These are phyloP conservation scores for Colletotrichum chlorophyti DNA, from an alignment of 2,329 filamentous ascomycete species.

Conservation along the genomic window DNA sequence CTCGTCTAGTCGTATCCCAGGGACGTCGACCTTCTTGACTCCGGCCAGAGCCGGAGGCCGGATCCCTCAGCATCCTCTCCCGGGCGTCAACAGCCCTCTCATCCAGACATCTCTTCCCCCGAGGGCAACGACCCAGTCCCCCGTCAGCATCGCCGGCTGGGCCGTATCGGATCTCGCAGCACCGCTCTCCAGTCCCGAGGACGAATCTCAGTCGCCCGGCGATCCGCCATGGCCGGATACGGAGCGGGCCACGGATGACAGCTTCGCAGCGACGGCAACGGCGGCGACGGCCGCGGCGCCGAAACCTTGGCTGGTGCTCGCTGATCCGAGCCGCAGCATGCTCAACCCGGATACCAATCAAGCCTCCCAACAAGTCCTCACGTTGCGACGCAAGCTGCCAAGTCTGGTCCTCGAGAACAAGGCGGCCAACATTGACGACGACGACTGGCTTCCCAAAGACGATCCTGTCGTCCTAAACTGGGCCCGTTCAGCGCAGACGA, in stretches of 20 bases:
- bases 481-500: neutral
- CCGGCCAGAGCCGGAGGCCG: slow-evolving; percentile 12
- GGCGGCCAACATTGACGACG: slow-evolving; percentile 8
- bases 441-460: neutral
- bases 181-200: neutral
- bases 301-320: neutral
- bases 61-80: neutral
- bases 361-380: slow-evolving; percentile 37
- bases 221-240: neutral
- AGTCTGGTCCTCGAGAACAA: slow-evolving; percentile 19
- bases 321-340: slow-evolving; percentile 25
- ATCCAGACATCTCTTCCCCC: slow-evolving; percentile 26
- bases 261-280: neutral
- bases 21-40: slow-evolving; percentile 16
- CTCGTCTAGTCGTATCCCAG: slow-evolving; percentile 15
- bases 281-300: neutral
- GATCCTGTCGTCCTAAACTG: neutral
- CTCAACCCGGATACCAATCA: slow-evolving; percentile 36
- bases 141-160: neutral
- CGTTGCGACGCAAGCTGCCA: slow-evolving; percentile 31
- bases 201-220: neutral
- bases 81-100: slow-evolving; percentile 29
- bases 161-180: neutral
- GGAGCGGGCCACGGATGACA: neutral
- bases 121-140: neutral